phyloP scores from a whole-genome alignment of 768 basidiomycete species.

The Sarcodon sp. region DNA sequence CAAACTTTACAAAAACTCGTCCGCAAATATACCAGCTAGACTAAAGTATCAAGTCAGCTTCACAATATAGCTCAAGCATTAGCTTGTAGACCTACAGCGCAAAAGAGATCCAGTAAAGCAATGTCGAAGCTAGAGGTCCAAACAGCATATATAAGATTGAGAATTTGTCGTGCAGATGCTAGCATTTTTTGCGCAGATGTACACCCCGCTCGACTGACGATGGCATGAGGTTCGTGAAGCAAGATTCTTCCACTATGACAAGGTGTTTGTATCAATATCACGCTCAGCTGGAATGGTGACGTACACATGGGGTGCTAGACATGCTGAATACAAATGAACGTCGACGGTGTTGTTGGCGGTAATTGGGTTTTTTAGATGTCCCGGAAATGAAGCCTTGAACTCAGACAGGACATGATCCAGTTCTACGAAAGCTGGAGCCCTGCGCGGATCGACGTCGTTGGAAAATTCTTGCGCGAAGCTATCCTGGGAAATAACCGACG shows the following conservation, averaged over 20 bases:
- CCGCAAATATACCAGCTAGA: slow-evolving; percentile 52
- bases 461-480: slow-evolving; percentile 1
- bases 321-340: slow-evolving; percentile 36
- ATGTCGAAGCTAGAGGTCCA: slow-evolving; percentile 65
- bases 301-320: slow-evolving; percentile 18
- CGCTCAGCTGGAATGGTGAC: slow-evolving; percentile 5
- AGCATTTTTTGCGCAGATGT: slow-evolving; percentile 60
- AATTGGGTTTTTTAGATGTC: slow-evolving; percentile 42
- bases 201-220: slow-evolving; percentile 42
- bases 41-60: neutral
- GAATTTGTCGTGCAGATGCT: slow-evolving; percentile 48
- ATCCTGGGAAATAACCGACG: slow-evolving; percentile 23
- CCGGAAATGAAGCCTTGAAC: slow-evolving; percentile 47
- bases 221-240: slow-evolving; percentile 68
- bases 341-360: slow-evolving; percentile 34
- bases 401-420: slow-evolving; percentile 44
- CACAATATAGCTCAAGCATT: slow-evolving; percentile 28
- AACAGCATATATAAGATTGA: slow-evolving; percentile 54
- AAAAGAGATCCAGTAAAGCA: slow-evolving; percentile 57
- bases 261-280: neutral
- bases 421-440: slow-evolving; percentile 49
- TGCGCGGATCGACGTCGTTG: slow-evolving; percentile 36
- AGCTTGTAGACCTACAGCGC: slow-evolving; percentile 31
- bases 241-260: slow-evolving; percentile 46
- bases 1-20: slow-evolving; percentile 51